These are phyloP conservation scores for Diplosphaera chodatii DNA, from an alignment of 139 green algal genomes.

Conservation along the genomic window DNA sequence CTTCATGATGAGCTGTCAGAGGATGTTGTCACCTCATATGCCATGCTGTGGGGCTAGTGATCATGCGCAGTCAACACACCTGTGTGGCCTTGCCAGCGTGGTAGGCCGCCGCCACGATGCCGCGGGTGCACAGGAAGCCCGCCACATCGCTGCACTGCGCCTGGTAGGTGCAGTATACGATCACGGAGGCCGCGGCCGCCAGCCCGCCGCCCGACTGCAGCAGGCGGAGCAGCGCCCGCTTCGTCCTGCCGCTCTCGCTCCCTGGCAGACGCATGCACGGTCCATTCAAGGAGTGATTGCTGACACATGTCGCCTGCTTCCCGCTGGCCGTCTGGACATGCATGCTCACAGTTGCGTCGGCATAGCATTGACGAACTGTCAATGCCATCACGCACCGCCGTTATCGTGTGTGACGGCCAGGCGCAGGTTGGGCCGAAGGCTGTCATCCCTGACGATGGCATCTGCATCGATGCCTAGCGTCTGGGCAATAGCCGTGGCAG, in stretches of 20 bases:
- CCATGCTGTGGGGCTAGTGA: too few species aligned
- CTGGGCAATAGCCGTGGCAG: constrained; percentile 43
- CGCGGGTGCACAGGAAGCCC: constrained; percentile 33
- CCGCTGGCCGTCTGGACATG: too few species aligned
- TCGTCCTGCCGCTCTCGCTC: background rate
- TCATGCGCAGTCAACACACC: too few species aligned
- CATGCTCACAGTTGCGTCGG: too few species aligned
- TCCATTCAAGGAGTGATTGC: too few species aligned
- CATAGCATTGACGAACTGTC: too few species aligned
- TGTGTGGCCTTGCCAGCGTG: constrained; percentile 56
- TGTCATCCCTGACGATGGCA: constrained; percentile 47
- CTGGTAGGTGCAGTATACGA: constrained; percentile 75
- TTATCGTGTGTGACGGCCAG: constrained; percentile 46
- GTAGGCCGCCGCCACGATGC: constrained; percentile 54
- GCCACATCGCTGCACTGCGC: constrained; percentile 61
- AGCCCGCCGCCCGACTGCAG: constrained; percentile 38
- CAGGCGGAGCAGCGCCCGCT: constrained; percentile 22
- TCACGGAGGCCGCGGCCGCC: constrained; percentile 26
- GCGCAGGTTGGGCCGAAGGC: constrained; percentile 67
- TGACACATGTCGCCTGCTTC: too few species aligned
- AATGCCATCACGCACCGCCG: constrained; percentile 16
- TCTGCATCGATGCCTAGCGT: constrained; percentile 50
- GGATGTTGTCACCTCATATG: too few species aligned
- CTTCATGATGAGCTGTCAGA: too few species aligned
- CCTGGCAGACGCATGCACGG: too few species aligned